phyloP scores from a whole-genome alignment of 139 green algal genomes.

The Spirogloea muscicola region DNA sequence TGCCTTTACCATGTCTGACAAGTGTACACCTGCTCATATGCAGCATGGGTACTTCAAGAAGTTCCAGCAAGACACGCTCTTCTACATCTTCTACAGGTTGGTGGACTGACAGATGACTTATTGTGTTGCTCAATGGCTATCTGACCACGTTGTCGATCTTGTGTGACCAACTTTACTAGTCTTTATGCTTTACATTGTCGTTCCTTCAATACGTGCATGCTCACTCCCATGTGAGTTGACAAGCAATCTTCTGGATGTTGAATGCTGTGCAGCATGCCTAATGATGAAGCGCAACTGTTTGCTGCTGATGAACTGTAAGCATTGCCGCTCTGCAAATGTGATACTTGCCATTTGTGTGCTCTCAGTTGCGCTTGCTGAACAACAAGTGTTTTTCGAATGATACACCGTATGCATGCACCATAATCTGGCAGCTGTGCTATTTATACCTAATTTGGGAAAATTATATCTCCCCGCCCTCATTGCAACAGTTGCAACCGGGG shows the following conservation, averaged over 20 bases:
- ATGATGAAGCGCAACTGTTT: constrained; percentile 74
- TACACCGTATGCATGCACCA: background rate
- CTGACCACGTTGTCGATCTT: too few species aligned
- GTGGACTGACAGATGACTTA: too few species aligned
- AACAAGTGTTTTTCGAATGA: background rate
- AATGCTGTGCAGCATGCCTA: constrained; percentile 50
- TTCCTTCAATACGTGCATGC: too few species aligned
- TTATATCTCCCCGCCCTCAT: background rate
- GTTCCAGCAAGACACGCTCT: constrained; percentile 96
- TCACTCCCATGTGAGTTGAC: too few species aligned
- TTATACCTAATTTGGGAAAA: background rate
- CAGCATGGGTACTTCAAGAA: constrained; percentile 83
- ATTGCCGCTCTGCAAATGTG: constrained; percentile 6
- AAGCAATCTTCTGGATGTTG: background rate
- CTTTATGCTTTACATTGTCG: too few species aligned
- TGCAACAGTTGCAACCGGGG: constrained; percentile 54
- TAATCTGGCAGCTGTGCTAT: background rate
- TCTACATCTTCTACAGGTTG: constrained; percentile 94
- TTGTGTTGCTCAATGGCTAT: too few species aligned
- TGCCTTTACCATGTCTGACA: too few species aligned
- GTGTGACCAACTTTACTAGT: too few species aligned
- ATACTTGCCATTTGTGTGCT: background rate
- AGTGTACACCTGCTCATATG: constrained; percentile 43
- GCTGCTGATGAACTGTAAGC: constrained; percentile 89
- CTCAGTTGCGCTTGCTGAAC: background rate